These are phyloP conservation scores for Blumeriella jaapii DNA, from an alignment of 2,329 filamentous ascomycete genomes.

Conservation along the genomic window DNA sequence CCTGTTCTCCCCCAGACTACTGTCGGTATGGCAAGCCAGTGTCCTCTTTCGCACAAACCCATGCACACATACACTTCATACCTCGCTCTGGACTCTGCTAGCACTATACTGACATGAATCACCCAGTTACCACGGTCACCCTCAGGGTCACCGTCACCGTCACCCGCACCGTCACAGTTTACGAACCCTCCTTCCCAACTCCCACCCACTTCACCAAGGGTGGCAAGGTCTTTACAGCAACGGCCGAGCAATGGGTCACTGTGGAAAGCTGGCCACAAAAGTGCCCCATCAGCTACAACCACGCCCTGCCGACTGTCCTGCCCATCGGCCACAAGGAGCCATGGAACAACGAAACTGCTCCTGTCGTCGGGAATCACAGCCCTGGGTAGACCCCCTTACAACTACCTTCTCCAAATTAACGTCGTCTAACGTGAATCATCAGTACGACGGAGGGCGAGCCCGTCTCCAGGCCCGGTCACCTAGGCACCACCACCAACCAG, in stretches of 20 bases:
- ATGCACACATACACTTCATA: not conserved
- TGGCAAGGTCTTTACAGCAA: constrained; percentile 8
- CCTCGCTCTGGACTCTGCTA: not conserved
- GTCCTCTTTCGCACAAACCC: not conserved
- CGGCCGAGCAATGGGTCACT: constrained; percentile 10
- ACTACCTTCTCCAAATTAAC: no score
- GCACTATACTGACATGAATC: not conserved
- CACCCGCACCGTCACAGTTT: constrained; percentile 12
- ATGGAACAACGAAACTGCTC: no score
- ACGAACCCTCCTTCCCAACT: constrained; percentile 10
- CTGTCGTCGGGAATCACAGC: no score
- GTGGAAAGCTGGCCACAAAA: constrained; percentile 9
- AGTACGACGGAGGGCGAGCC: no score
- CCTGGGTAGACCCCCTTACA: no score
- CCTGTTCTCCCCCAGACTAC: constrained; percentile 1
- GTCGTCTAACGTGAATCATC: no score
- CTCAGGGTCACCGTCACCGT: no score
- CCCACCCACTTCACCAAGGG: constrained; percentile 9
- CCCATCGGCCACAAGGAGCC: not conserved
- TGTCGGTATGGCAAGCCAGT: not conserved
- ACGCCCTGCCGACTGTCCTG: constrained; percentile 4
- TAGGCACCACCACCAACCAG: no score
- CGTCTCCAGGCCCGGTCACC: no score
- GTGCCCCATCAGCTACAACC: constrained; percentile 12
- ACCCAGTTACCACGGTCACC: not conserved